Evolutionary conservation across 306 rosid species (phyloP).

Genomic region (Glycyrrhiza uralensis): DNA sequence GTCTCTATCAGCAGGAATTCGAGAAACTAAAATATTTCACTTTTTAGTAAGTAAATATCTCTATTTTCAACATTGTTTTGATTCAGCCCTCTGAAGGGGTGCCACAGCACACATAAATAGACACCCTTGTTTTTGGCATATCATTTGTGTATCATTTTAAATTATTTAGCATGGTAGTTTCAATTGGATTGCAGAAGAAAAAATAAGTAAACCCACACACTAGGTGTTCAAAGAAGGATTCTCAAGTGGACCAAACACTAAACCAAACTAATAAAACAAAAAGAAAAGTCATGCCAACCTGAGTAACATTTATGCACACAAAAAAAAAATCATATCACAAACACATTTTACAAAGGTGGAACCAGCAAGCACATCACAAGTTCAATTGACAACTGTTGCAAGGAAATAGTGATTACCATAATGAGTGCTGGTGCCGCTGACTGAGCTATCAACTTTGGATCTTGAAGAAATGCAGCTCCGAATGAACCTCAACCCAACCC

Average conservation of each 20-base stretch:
- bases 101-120: not conserved
- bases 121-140: not conserved
- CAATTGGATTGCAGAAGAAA: not conserved
- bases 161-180: slow-evolving; percentile 10
- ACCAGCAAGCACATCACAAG: slow-evolving; percentile 7
- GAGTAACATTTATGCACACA: not conserved
- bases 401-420: slow-evolving; percentile 56
- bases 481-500: slow-evolving; percentile 72
- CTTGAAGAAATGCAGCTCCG: slow-evolving; percentile 97
- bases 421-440: slow-evolving; percentile 77
- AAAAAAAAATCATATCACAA: not conserved
- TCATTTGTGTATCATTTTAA: not conserved
- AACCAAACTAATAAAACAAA: slow-evolving; percentile 10
- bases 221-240: not conserved
- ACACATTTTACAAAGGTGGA: not conserved
- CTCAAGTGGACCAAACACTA: not conserved
- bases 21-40: not conserved
- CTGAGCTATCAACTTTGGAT: slow-evolving; percentile 95
- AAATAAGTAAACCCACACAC: slow-evolving; percentile 13
- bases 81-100: not conserved
- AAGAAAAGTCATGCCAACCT: not conserved
- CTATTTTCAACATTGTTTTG: slow-evolving; percentile 20
- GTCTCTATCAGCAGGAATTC: too few species aligned
- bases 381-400: not conserved
- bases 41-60: not conserved